Base-by-base conservation (phyloP, 1,139 yeast species). In the Magnusiomyces sp. region DNA sequence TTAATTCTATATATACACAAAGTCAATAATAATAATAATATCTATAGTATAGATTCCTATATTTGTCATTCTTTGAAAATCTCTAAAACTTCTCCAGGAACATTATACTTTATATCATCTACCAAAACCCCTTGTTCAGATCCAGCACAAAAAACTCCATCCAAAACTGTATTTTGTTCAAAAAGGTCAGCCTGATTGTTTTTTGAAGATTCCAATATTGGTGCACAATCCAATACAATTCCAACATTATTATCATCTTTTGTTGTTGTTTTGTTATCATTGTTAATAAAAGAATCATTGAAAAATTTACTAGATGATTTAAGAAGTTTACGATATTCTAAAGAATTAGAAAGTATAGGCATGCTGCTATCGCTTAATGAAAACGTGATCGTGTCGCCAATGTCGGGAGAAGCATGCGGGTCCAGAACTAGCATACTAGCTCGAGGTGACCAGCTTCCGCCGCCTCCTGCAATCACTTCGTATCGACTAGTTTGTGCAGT, bases 371-470 rank as follows among this genome's bases (percentile, higher is more conserved):
- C 50, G 11, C 44, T 9, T 29, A 80, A 37, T 71, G 69, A 54
- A 57, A 80, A 78, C 51, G 73, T 71, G 43, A 80, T 64, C 40
- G 62, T 59, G 59, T 76, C 78, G 13, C 82, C 82, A 17, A 61
- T 62, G 2, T 54, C 50, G 2, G 76, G 63, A 43, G 64, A 60
- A 0, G 83, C 81, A 11, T 75, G 75, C 1, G 83, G 80, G 7
- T 81, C 80, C 19, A 80, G 64, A 0, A 79, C 85, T 13, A 80
- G 68, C 61, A 79, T 76, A 42, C 75, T 73, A 0, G 83, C 77
- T 51, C 80, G 74, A 36, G 80, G 74, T 1, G 83, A 82, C 86
- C 85, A 80, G 10, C 78, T 76, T 1, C 85, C 86, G 2, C 86
- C 86, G 9, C 73, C 73, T 13, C 73, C 73, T 5, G 85, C 85